Base-by-base conservation (phyloP, 1,284 basidiomycete genomes). In the Ustilago bromivora region DNA sequence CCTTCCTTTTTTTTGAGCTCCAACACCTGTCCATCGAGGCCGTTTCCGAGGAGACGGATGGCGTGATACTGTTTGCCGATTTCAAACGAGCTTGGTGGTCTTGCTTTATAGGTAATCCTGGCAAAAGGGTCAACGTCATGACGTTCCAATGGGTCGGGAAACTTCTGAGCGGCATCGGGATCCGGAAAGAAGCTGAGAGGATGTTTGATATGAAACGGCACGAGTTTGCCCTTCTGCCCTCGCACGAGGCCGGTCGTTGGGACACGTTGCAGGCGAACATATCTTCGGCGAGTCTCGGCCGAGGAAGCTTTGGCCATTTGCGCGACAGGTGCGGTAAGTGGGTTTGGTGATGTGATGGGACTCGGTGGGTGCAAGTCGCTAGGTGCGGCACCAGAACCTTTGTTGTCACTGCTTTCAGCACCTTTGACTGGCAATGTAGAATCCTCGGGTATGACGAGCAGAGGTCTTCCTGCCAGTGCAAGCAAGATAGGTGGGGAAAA, bases 191-290 rank as follows among this genome's bases (percentile, higher is more conserved):
- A 23, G 3, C 49, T 15, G 6, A 60, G 12, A 13, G 53, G 35
- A 2, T 32, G 9, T 31, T 34, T 17, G 28, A 56, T 34, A 5
- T 17, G 51, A 31, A 57, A 40, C 15, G 60, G 47, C 13, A 70
- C 40, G n/a, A 64, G 61, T 17, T 28, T 59, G 32, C 67, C 58
- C 12, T 64, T 36, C 35, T 70, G 67, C 17, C 67, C 61, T 6
- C 67, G 61, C 12, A 64, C 57, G 12, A 70, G 57, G 13, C 53
- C 57, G 10, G 46, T 57, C 5, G 53, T 38, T 28, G 57, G 53
- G 1, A 61, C 34, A 17, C 38, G 38, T 31, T 46, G 49, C 10
- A 9, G 28, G 15, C 49, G 49, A 6, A 51, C 31, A 32, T 15
- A 31, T 32, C 49, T 51, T 13, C 23, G 1, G 49, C 28, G 49